Percentiles rank a stretch among this genome's conserved stretches.
Conservation (phyloP, 495 filamentous ascomycete genomes). For the Rostrohypoxylon terebratum region DNA sequence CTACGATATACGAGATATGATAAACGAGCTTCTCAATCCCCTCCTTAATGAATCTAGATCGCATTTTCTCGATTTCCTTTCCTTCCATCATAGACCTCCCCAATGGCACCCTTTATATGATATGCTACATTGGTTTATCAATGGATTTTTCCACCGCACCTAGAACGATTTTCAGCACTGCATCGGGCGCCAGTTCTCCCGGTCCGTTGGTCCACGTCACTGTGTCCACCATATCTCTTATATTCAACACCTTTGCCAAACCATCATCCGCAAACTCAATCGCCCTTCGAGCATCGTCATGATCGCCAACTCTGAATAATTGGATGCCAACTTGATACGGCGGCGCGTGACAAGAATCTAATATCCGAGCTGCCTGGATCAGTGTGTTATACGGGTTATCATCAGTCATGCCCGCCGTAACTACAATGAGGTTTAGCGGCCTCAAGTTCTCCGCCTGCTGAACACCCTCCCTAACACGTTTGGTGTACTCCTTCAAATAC, state of each 20-base stretch:
- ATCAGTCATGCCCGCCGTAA: conserved; percentile 82
- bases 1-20: conserved; percentile 1
- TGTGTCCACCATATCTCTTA: conserved; percentile 88
- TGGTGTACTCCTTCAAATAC: conserved; percentile 58
- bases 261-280: conserved; percentile 77
- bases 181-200: conserved; percentile 58
- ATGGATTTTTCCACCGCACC: conserved; percentile 63
- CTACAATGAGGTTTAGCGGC: conserved; percentile 85
- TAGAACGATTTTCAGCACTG: conserved; percentile 77
- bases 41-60: background rate
- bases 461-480: conserved; percentile 37
- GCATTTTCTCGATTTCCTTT: background rate
- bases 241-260: conserved; percentile 59
- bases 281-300: conserved; percentile 67
- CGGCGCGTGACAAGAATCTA: conserved; percentile 76
- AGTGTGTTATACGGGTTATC: conserved; percentile 79
- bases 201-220: conserved; percentile 70
- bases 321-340: conserved; percentile 88
- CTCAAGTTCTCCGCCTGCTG: conserved; percentile 55
- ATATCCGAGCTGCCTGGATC: conserved; percentile 68
- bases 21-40: no score
- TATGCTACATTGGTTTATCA: conserved; percentile 24
- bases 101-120: background rate
- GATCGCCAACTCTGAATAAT: conserved; percentile 87
- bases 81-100: background rate